These are phyloP conservation scores for Chalaropsis ovoidea DNA, from an alignment of 2,329 filamentous ascomycete species.

Conservation along the genomic window DNA sequence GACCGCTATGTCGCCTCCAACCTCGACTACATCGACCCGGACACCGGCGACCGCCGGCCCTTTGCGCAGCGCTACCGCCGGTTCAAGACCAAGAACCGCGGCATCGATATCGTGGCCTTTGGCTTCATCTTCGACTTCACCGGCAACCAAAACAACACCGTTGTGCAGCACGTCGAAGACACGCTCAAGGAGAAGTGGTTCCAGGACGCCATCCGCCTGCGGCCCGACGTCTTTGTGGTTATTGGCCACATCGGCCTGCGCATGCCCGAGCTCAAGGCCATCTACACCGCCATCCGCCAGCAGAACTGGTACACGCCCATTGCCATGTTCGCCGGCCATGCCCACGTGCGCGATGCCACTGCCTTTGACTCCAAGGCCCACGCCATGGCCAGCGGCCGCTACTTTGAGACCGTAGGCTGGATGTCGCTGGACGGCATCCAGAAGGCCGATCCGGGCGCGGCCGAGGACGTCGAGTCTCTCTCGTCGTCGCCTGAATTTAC, in stretches of 20 bases:
- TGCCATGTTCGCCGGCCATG: slow-evolving; percentile 83
- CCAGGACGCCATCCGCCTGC: slow-evolving; percentile 68
- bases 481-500: slow-evolving; percentile 48
- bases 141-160: slow-evolving; percentile 80
- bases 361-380: slow-evolving; percentile 69
- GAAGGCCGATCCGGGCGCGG: slow-evolving; percentile 30
- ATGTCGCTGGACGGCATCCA: slow-evolving; percentile 66
- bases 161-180: slow-evolving; percentile 69
- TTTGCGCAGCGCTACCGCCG: slow-evolving; percentile 76
- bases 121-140: slow-evolving; percentile 94
- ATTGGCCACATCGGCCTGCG: slow-evolving; percentile 75
- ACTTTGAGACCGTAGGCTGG: slow-evolving; percentile 93
- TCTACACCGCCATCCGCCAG: slow-evolving; percentile 69
- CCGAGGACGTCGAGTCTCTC: slow-evolving; percentile 30
- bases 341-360: slow-evolving; percentile 75
- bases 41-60: slow-evolving; percentile 59
- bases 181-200: slow-evolving; percentile 84
- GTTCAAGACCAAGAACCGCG: slow-evolving; percentile 84
- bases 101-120: slow-evolving; percentile 73
- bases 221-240: slow-evolving; percentile 79
- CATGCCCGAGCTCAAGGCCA: slow-evolving; percentile 65
- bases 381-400: slow-evolving; percentile 76
- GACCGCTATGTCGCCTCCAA: slow-evolving; percentile 83
- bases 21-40: slow-evolving; percentile 70
- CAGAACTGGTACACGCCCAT: slow-evolving; percentile 74